These are phyloP conservation scores for Cladosporium cucumerinum DNA, from an alignment of 2,329 filamentous ascomycete species.

Conservation along the genomic window DNA sequence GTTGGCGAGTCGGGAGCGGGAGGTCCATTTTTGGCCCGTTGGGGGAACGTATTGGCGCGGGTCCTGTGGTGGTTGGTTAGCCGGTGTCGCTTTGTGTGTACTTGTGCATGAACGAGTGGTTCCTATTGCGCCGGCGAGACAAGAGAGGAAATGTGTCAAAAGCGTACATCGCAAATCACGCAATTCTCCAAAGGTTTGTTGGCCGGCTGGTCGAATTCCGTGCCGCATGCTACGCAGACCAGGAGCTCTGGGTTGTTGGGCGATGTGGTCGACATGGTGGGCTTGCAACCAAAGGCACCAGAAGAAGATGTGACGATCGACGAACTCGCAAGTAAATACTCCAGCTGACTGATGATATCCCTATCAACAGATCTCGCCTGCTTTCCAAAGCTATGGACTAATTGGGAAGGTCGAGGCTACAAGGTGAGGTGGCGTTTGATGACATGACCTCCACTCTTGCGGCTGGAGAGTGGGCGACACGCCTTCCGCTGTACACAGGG, in stretches of 20 bases:
- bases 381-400: not conserved
- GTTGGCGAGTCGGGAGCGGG: slow-evolving; percentile 52
- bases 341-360: not conserved
- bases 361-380: not conserved
- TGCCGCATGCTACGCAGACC: slow-evolving; percentile 67
- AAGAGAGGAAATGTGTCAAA: not conserved
- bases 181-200: slow-evolving; percentile 53
- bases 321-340: not conserved
- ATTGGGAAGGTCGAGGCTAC: not conserved
- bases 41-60: slow-evolving; percentile 67
- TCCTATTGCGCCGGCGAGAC: not conserved
- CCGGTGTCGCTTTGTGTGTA: not conserved
- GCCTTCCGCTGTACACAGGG: not conserved
- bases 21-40: slow-evolving; percentile 64
- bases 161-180: slow-evolving; percentile 69
- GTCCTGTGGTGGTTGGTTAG: slow-evolving; percentile 38
- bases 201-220: slow-evolving; percentile 60
- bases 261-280: not conserved
- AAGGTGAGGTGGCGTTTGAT: not conserved
- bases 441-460: not conserved
- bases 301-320: no score
- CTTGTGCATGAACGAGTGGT: not conserved
- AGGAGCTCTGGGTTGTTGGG: slow-evolving; percentile 41
- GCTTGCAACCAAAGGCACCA: not conserved
- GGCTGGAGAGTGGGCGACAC: not conserved